Base-by-base conservation (phyloP, 169 alveolate species). In the Fabrea salina region DNA sequence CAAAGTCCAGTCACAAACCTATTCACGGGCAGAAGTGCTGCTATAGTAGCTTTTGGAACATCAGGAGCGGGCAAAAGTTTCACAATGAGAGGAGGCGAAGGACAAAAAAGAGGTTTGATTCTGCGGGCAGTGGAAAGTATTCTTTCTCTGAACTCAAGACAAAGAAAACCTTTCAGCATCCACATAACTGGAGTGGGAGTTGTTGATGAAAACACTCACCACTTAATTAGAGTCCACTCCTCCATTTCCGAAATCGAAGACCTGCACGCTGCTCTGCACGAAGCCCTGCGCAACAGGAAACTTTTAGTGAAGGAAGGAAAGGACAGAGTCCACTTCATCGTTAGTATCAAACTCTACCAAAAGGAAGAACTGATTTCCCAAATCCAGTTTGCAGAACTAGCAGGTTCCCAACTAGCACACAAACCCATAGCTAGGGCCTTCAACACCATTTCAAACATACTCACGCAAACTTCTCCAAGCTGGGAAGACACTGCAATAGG, bases 71-170 rank as follows among this genome's bases (percentile, higher is more conserved):
- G 78, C 1, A 67, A 67, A 67, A 67, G 78, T 30, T 44, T n/a
- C 32, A 67, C 78, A n/a, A 37, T 67, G 16, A 13, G 78, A 39
- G 78, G 78, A 11, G 78, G 78, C 6, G 78, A 67, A 41, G 78
- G 78, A 1, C 39, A 67, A 3, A n/a, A 43, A 4, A 16, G 61
- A 40, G 78, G 78, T 1, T 2, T 41, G 8, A 41, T 32, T 0
- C 56, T 67, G 11, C 13, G 78, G 13, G 16, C 43, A 16, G 78
- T 30, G 8, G 78, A 67, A 41, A 13, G n/a, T 11, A 11, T 67
- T 16, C 27, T 67, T 3, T 7, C 35, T 19, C n/a, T 61, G 13
- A 19, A n/a, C 32, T 8, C n/a, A 19, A 37, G 13, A 43, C 7
- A 13, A 1, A 19, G 33, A 67, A 32, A 32, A 40, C 16, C 16